These are phyloP conservation scores for Poa pratensis DNA, from an alignment of 176 grass and related monocot species.

Conservation along the genomic window DNA sequence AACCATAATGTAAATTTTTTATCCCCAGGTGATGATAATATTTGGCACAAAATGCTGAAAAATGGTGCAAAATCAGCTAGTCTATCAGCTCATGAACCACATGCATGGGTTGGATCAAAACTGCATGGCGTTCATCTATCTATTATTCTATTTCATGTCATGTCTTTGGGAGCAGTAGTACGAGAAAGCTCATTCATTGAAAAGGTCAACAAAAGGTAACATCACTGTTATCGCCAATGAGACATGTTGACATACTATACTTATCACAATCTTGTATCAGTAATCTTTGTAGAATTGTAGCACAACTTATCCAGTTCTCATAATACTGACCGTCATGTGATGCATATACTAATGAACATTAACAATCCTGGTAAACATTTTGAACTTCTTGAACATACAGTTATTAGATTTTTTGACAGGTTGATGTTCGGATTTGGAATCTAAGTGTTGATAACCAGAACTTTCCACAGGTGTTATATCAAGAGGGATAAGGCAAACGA, in stretches of 20 bases:
- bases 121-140: background rate
- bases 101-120: slow-evolving; percentile 11
- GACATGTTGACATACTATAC: background rate
- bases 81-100: slow-evolving; percentile 10
- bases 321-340: background rate
- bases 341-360: background rate
- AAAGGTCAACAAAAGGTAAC: background rate
- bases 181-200: slow-evolving; percentile 5
- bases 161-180: background rate
- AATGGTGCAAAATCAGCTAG: background rate
- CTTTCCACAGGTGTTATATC: background rate
- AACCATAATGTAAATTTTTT: background rate
- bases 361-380: background rate
- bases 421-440: background rate
- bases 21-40: slow-evolving; percentile 1
- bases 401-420: background rate
- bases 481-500: background rate
- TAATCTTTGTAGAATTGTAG: background rate
- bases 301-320: slow-evolving; percentile 9
- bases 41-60: slow-evolving; percentile 6
- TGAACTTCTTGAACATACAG: background rate
- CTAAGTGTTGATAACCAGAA: background rate
- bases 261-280: slow-evolving; percentile 9
- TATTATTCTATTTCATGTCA: slow-evolving; percentile 14
- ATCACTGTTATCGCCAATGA: background rate